Conservation (phyloP, 2,329 filamentous ascomycete genomes). For the Botrytis elliptica region DNA sequence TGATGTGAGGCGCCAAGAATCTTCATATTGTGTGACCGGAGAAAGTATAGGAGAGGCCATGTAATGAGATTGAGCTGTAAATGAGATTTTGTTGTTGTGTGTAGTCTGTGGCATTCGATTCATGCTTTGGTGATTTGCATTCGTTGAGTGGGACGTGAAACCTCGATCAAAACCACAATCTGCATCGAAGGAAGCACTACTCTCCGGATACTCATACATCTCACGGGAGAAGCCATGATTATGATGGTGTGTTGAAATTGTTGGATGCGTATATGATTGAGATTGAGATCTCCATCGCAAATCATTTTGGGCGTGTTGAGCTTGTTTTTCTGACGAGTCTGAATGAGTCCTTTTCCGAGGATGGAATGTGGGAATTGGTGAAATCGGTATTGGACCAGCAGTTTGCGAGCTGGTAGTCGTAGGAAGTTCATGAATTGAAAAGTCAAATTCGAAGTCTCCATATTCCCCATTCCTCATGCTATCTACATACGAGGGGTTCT, state of each 20-base stretch:
- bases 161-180: conserved; percentile 1
- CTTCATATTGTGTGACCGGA: background rate
- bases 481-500: background rate
- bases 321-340: background rate
- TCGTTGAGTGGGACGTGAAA: background rate
- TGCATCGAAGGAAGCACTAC: background rate
- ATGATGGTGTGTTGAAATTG: background rate
- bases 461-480: background rate
- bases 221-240: background rate
- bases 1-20: background rate
- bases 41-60: background rate
- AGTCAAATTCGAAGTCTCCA: background rate
- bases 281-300: conserved; percentile 4
- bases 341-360: background rate
- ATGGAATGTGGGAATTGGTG: background rate
- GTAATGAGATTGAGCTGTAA: background rate
- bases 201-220: background rate
- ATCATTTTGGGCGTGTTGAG: background rate
- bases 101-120: background rate
- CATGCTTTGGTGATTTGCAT: background rate
- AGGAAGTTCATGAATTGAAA: conserved; percentile 7
- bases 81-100: background rate
- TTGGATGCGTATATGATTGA: background rate
- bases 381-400: background rate
- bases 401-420: background rate